Evolutionary conservation across 306 rosid species (phyloP).

Genomic region (Psophocarpus tetragonolobus): DNA sequence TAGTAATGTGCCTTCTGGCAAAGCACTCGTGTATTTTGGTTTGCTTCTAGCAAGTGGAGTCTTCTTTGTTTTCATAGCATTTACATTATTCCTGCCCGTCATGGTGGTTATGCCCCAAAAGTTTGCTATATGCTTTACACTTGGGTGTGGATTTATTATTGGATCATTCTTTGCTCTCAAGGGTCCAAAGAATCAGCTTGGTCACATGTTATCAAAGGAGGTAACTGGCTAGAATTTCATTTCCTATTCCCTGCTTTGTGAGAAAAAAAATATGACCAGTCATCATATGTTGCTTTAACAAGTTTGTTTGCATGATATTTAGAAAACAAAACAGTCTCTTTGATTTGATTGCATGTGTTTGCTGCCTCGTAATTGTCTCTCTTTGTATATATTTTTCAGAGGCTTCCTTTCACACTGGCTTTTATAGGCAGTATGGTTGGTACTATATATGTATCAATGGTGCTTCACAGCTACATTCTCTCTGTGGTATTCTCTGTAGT

Average conservation of each 20-base stretch:
- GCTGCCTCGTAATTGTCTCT: constrained; percentile 26
- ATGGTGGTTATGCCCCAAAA: constrained; percentile 99
- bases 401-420: constrained; percentile 83
- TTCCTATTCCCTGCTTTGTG: constrained; percentile 7
- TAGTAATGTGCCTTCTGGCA: constrained; percentile 88
- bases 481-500: constrained; percentile 91
- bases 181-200: constrained; percentile 87
- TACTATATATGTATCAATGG: constrained; percentile 96
- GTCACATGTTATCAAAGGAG: constrained; percentile 92
- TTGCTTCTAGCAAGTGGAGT: constrained; percentile 86
- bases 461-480: constrained; percentile 87
- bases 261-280: neutral
- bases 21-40: constrained; percentile 91
- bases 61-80: constrained; percentile 89
- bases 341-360: constrained; percentile 7
- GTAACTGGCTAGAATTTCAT: constrained; percentile 43
- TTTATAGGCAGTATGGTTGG: constrained; percentile 88
- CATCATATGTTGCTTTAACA: neutral
- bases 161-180: constrained; percentile 94
- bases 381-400: constrained; percentile 54
- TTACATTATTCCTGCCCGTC: constrained; percentile 94
- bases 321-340: neutral
- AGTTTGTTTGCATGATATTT: constrained; percentile 10
- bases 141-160: constrained; percentile 92
- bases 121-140: constrained; percentile 96